Conservation (phyloP, 139 green algal genomes). For the Tetradesmus lagerheimii region DNA sequence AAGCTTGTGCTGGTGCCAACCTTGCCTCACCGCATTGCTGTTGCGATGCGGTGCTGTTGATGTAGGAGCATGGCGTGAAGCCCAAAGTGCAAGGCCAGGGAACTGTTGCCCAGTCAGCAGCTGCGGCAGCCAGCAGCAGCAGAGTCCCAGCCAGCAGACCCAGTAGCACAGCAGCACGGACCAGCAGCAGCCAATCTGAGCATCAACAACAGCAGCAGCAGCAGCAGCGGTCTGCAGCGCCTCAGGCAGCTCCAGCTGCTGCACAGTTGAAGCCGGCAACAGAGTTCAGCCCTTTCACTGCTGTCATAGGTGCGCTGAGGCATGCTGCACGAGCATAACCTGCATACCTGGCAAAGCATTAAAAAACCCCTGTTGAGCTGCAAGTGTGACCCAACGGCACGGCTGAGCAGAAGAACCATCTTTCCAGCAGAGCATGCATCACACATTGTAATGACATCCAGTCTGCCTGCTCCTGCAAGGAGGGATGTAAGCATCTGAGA, state of each 20-base stretch:
- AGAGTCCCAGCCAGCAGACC: not conserved
- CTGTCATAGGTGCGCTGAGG: conserved; percentile 31
- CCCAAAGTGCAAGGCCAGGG: not conserved
- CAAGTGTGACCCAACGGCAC: no score
- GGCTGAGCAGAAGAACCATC: no score
- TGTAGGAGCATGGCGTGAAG: not conserved
- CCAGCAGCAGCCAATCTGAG: not conserved
- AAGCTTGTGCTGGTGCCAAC: no score
- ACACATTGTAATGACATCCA: not conserved
- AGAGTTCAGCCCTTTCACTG: conserved; percentile 31
- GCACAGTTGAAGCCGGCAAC: conserved; percentile 28
- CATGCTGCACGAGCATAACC: not conserved
- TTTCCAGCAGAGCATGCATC: not conserved
- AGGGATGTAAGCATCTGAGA: not conserved
- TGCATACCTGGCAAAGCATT: no score
- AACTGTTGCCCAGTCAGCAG: not conserved
- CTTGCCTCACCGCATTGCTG: not conserved
- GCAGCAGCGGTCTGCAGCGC: not conserved
- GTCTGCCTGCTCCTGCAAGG: not conserved
- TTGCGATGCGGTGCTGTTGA: not conserved
- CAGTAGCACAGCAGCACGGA: not conserved
- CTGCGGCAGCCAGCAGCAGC: not conserved
- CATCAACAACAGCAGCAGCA: not conserved
- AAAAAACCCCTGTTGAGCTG: no score
- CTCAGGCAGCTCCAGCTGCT: not conserved